Evolutionary conservation across 169 alveolate species (phyloP), one percentile per base, ranked within the genome.

Genomic region (Cryptosporidium sp.): DNA sequence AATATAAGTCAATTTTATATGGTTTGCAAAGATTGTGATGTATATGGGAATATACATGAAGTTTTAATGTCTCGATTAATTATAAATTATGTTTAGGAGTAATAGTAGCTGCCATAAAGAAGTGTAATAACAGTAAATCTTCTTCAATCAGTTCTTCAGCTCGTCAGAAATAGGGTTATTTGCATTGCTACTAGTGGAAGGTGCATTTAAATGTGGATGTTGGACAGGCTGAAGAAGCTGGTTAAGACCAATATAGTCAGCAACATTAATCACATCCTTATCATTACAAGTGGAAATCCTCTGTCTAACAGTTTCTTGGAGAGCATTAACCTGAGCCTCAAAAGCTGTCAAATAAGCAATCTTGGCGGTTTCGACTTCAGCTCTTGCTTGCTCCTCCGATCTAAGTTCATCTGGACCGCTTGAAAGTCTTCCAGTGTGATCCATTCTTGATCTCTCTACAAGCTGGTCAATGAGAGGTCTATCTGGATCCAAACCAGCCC

Each of bases 381-480:
- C 89, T 65, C 89, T 80, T 12, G 89, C 89, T 26, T 80, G 89
- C 68, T 80, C 89, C 33, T 80, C 89, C 4, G 89, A 80, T 45
- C 89, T 80, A 21, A 80, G 68, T 50, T 80, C 89, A 41, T 80
- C 89, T 29, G 89, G 89, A 39, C 89, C 89, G 35, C 89, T 80
- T n/a, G 89, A 80, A 31, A 80, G 75, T 26, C 89, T 80, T n/a
- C 89, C 89, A 31, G 89, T 80, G 51, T 80, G 89, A 31, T 80
- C 89, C 89, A 80, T 80, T 33, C 89, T 59, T 12, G 89, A 80
- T 80, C 89, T 80, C 65, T 80, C 89, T 10, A 80, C 89, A 5
- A 80, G 75, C 23, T 80, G 89, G 37, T 80, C 89, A 43, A 80
- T 80, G n/a, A 80, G 67, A 26, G 89, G 89, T 45, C 89, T 80